Conservation (phyloP, 140 eudicot species). For the Anethum foeniculum region DNA sequence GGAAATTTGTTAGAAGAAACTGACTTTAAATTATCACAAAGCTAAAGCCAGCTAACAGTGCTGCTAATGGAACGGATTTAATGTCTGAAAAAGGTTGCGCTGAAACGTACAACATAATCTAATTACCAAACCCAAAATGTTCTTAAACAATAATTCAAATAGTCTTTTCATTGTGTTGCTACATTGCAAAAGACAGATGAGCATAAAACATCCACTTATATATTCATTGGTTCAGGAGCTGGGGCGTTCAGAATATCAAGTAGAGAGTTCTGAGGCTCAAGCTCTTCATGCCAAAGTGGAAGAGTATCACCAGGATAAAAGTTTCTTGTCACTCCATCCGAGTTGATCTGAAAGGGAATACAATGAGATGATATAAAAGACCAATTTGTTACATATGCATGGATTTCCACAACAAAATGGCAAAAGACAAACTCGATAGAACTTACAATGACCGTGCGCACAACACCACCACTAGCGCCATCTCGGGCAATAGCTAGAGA, state of each 20-base stretch:
- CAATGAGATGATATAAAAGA: neutral
- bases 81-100: neutral
- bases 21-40: neutral
- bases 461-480: constrained; percentile 79
- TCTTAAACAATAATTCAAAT: neutral
- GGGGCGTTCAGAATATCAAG: constrained; percentile 46
- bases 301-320: constrained; percentile 78
- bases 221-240: constrained; percentile 61
- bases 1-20: neutral
- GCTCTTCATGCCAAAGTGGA: constrained; percentile 85
- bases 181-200: neutral
- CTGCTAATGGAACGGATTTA: neutral
- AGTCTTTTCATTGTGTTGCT: neutral
- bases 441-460: constrained; percentile 62
- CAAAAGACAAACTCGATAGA: neutral
- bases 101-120: neutral
- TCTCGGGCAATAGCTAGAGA: constrained; percentile 78
- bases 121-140: neutral
- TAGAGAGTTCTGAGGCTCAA: constrained; percentile 67
- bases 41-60: neutral
- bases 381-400: neutral
- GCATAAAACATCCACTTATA: constrained; percentile 9
- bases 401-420: too few species aligned
- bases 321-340: constrained; percentile 69
- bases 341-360: constrained; percentile 45